Conservation (phyloP, 805 yeast species). For the Nadsonia fulvescens region DNA sequence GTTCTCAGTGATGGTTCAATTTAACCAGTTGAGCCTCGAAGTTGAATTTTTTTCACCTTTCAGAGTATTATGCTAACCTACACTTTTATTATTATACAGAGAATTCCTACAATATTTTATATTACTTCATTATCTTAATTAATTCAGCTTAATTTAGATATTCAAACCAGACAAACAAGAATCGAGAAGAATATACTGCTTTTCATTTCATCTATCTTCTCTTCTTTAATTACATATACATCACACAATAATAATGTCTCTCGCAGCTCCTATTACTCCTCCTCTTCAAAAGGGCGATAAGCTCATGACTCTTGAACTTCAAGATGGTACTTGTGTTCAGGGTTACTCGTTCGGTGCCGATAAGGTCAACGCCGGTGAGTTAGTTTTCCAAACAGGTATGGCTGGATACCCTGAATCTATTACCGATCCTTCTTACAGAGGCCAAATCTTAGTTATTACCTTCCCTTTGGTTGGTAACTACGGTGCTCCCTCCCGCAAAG, state of each 20-base stretch:
- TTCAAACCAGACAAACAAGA: background rate
- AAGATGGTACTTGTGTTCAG: constrained; percentile 70
- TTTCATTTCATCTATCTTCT: background rate
- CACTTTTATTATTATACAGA: no score
- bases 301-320: constrained; percentile 72
- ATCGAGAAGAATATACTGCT: background rate
- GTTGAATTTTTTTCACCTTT: no score
- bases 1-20: no score
- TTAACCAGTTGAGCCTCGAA: no score
- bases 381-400: constrained; percentile 99
- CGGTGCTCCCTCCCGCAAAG: constrained; percentile 88
- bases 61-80: no score
- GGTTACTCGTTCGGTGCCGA: constrained; percentile 97
- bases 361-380: constrained; percentile 80
- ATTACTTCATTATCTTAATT: no score
- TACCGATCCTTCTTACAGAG: constrained; percentile 96
- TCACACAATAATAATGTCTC: constrained; percentile 6
- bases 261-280: constrained; percentile 71
- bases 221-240: constrained; percentile 1
- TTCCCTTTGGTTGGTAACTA: constrained; percentile 95
- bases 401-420: constrained; percentile 97
- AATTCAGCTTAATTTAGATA: background rate
- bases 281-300: constrained; percentile 73
- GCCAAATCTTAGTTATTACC: constrained; percentile 90
- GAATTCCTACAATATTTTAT: no score